These are phyloP conservation scores for Paramecium biaurelia DNA, from an alignment of 73 alveolate genomes.

Conservation along the genomic window DNA sequence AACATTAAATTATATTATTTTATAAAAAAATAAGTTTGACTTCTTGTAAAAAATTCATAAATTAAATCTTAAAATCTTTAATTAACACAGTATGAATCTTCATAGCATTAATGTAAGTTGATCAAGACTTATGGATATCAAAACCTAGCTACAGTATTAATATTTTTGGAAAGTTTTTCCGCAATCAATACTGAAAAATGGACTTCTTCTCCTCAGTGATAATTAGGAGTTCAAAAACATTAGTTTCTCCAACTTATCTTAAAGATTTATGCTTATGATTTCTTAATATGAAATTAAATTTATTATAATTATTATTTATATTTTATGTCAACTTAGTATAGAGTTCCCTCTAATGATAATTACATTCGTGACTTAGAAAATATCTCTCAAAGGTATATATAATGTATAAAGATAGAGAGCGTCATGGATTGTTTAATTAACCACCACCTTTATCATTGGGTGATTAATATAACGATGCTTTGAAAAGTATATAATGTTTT, in stretches of 20 bases:
- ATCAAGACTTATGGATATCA: too few species aligned
- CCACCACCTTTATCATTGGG: slow-evolving; percentile 31
- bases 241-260: not conserved
- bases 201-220: not conserved
- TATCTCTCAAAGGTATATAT: not conserved
- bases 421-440: slow-evolving; percentile 12
- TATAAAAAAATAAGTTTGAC: too few species aligned
- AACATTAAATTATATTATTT: too few species aligned
- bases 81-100: not conserved
- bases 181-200: too few species aligned
- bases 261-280: not conserved
- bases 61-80: not conserved
- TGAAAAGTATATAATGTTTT: not conserved
- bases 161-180: too few species aligned
- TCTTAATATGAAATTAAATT: not conserved
- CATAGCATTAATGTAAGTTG: too few species aligned
- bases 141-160: too few species aligned
- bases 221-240: not conserved
- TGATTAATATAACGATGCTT: slow-evolving; percentile 37
- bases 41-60: too few species aligned
- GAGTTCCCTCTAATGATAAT: slow-evolving; percentile 25
- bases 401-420: not conserved
- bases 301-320: not conserved
- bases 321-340: slow-evolving; percentile 32
- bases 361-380: slow-evolving; percentile 21